These are phyloP conservation scores for Leucosporidium yakuticum DNA, from an alignment of 768 basidiomycete species.

Conservation along the genomic window DNA sequence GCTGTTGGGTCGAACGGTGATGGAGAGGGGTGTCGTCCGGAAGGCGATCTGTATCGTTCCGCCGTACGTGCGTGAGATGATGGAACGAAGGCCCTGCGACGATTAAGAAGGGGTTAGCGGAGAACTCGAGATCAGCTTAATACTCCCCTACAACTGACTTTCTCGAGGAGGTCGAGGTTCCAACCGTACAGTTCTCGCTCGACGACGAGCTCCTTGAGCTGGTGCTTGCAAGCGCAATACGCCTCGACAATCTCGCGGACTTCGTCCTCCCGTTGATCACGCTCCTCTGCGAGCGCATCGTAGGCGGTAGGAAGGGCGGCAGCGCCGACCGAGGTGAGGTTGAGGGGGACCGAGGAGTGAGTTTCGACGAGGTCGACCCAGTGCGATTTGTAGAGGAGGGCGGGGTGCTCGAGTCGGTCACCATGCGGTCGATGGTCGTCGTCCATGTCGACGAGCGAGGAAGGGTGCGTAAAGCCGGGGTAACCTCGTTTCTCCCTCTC, in stretches of 20 bases:
- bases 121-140: background rate
- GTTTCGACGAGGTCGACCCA: background rate
- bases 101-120: background rate
- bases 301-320: background rate
- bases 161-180: background rate
- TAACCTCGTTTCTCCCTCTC: constrained; percentile 2
- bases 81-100: background rate
- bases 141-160: background rate
- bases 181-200: background rate
- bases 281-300: background rate
- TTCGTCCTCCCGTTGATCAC: background rate
- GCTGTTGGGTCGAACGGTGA: constrained; percentile 3
- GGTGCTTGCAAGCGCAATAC: background rate
- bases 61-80: background rate
- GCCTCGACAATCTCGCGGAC: background rate
- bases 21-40: background rate
- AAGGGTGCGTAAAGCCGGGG: background rate
- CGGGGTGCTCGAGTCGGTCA: background rate
- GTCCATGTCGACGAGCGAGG: background rate
- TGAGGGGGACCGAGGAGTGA: background rate
- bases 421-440: background rate
- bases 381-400: background rate
- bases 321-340: background rate
- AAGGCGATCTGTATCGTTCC: background rate
- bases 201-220: constrained; percentile 4